These are phyloP conservation scores for Chaetomium sp. DNA, from an alignment of 2,329 filamentous ascomycete genomes.

Conservation along the genomic window DNA sequence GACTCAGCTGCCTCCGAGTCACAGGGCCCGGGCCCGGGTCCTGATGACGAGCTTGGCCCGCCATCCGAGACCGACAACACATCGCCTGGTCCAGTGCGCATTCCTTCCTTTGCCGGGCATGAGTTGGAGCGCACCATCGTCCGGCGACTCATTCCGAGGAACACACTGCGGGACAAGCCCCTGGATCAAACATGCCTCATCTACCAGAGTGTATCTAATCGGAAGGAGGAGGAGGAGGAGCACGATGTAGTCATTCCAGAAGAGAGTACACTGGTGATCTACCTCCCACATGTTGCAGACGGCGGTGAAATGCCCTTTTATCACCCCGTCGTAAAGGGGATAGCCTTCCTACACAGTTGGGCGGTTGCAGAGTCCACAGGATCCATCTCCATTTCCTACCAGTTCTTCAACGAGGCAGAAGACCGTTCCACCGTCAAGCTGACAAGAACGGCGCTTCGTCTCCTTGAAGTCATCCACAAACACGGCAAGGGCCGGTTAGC, in stretches of 20 bases:
- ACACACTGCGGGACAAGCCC: slow-evolving; percentile 65
- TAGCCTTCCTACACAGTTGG: slow-evolving; percentile 72
- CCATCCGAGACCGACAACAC: slow-evolving; percentile 6
- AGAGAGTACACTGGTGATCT: slow-evolving; percentile 57
- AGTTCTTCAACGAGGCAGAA: slow-evolving; percentile 38
- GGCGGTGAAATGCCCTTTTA: slow-evolving; percentile 73
- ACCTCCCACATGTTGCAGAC: slow-evolving; percentile 63
- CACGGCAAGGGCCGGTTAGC: slow-evolving; percentile 59
- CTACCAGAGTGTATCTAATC: slow-evolving; percentile 37
- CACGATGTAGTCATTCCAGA: background rate
- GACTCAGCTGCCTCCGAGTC: slow-evolving; percentile 36
- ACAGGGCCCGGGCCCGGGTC: background rate
- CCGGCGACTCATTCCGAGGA: slow-evolving; percentile 73
- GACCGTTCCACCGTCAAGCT: slow-evolving; percentile 41
- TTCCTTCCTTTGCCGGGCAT: slow-evolving; percentile 35
- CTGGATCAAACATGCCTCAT: slow-evolving; percentile 80
- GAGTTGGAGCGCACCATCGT: slow-evolving; percentile 59
- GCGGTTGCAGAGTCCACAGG: slow-evolving; percentile 37
- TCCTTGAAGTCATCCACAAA: slow-evolving; percentile 64
- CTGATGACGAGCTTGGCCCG: background rate
- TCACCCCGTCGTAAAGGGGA: slow-evolving; percentile 67
- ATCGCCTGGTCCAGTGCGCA: slow-evolving; percentile 33
- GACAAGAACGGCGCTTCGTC: slow-evolving; percentile 59
- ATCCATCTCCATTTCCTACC: slow-evolving; percentile 54
- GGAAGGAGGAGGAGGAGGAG: slow-evolving; percentile 21